Percentiles rank a stretch among this genome's conserved stretches.
phyloP scores from a whole-genome alignment of 352 stramenopile species.

The Phytophthora sansomeana region DNA sequence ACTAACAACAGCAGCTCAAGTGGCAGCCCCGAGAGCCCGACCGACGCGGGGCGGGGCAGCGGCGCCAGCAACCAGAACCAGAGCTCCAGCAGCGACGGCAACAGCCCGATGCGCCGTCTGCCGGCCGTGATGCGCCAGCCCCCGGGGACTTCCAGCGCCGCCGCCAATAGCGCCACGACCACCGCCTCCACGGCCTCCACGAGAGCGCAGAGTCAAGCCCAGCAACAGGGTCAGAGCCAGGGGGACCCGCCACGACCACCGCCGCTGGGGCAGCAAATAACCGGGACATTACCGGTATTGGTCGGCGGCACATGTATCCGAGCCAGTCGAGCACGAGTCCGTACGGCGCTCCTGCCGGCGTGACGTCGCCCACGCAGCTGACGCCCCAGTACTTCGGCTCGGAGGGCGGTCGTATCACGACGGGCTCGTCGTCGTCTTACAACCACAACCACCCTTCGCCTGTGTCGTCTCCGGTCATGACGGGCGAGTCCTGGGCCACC shows the following conservation, averaged over 20 bases:
- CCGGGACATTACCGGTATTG: constrained; percentile 22
- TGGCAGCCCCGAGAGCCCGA: constrained; percentile 7
- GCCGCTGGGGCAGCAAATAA: not conserved
- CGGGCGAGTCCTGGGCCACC: constrained; percentile 22
- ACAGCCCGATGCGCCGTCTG: constrained; percentile 49
- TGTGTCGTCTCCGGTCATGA: constrained; percentile 44
- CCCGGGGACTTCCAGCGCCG: not conserved
- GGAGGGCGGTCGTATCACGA: constrained; percentile 27
- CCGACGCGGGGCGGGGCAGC: not conserved
- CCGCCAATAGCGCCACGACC: constrained; percentile 4
- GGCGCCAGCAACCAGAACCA: constrained; percentile 9
- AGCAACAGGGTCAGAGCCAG: constrained; percentile 3
- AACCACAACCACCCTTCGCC: constrained; percentile 34
- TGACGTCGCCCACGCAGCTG: constrained; percentile 34
- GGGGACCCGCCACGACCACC: not conserved
- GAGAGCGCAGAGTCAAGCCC: constrained; percentile 9
- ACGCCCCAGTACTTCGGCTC: constrained; percentile 30
- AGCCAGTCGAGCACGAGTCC: constrained; percentile 12
- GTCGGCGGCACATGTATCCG: constrained; percentile 24
- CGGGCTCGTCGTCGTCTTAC: constrained; percentile 23
- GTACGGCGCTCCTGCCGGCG: constrained; percentile 6
- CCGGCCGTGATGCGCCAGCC: constrained; percentile 46
- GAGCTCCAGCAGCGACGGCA: constrained; percentile 30
- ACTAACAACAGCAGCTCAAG: constrained; percentile 14
- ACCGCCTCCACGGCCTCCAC: not conserved